Evolutionary conservation across 192 early-diverging fungal species (phyloP), one percentile per base, ranked within the genome.

Genomic region (Coemansia biformis): DNA sequence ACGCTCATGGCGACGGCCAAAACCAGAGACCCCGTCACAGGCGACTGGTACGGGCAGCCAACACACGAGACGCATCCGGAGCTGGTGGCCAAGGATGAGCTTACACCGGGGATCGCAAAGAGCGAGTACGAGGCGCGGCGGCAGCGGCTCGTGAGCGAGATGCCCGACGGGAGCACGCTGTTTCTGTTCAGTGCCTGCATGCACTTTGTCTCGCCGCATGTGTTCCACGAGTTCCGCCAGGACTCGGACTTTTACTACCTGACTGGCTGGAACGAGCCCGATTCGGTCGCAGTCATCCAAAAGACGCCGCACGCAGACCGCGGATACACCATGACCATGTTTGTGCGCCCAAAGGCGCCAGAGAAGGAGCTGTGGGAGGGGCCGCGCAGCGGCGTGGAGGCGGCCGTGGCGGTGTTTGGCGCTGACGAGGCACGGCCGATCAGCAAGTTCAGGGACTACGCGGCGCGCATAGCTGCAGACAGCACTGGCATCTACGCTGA

Each of bases 221-320:
- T 96, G 38, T 96, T 98, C 46, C 91, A 98, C 59, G 84, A 82
- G 18, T 98, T 93, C 61, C 88, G 92, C 51, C 96, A 98, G 57
- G 79, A 89, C 49, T 91, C 92, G 7, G 86, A 98, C 51, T 83
- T 96, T 57, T 83, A 81, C 51, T 97, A 97, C 46, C 69, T 98
- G 29, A 77, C 79, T 41, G 92, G 96, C 29, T 88, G 93, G 57
- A 89, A 96, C 63, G 92, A 98, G 57, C 92, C 92, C 1, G 89
- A 96, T 54, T 79, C 85, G 8, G n/a, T n/a, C n/a, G n/a, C n/a
- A n/a, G n/a, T n/a, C n/a, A n/a, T n/a, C n/a, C n/a, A n/a, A n/a
- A n/a, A n/a, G n/a, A n/a, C n/a, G n/a, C n/a, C n/a, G n/a, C n/a
- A n/a, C n/a, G n/a, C n/a, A n/a, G n/a, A n/a, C n/a, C n/a, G n/a